phyloP scores from a whole-genome alignment of 805 yeast species.

The Ogataea salicorniae region DNA sequence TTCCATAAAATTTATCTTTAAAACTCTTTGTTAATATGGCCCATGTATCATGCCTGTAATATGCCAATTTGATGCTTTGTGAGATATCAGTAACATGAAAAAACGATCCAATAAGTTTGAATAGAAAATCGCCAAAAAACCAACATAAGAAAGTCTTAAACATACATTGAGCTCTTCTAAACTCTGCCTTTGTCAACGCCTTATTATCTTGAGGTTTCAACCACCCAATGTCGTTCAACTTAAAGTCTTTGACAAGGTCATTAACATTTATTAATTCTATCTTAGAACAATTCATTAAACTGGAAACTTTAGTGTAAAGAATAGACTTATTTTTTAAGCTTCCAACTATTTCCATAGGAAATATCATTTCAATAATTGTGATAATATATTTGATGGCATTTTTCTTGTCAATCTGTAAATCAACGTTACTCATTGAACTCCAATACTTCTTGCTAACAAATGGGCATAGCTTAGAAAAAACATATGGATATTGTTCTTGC shows the following conservation, averaged over 20 bases:
- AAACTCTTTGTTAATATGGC: conserved; percentile 35
- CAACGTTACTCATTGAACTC: conserved; percentile 24
- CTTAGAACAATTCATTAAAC: conserved; percentile 34
- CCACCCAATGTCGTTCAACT: conserved; percentile 50
- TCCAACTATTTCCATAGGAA: conserved; percentile 54
- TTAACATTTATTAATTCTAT: conserved; percentile 32
- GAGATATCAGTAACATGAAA: conserved; percentile 67
- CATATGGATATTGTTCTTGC: conserved; percentile 30
- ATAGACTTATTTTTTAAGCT: conserved; percentile 39
- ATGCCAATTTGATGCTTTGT: conserved; percentile 35
- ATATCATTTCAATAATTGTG: conserved; percentile 38
- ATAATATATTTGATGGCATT: conserved; percentile 40
- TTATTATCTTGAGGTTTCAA: conserved; percentile 30
- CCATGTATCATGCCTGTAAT: conserved; percentile 62
- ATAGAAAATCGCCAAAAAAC: conserved; percentile 47
- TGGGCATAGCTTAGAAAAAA: conserved; percentile 33
- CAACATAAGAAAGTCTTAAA: conserved; percentile 47
- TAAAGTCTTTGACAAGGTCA: conserved; percentile 33
- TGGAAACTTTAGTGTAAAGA: conserved; percentile 33
- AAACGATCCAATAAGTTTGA: conserved; percentile 42
- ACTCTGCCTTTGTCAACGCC: conserved; percentile 39
- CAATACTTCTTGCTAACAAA: not conserved
- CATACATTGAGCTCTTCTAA: conserved; percentile 30
- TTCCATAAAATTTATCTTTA: conserved; percentile 36
- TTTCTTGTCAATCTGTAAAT: conserved; percentile 27